Evolutionary conservation across 768 basidiomycete species (phyloP).

Genomic region (Termitomyces sp.): DNA sequence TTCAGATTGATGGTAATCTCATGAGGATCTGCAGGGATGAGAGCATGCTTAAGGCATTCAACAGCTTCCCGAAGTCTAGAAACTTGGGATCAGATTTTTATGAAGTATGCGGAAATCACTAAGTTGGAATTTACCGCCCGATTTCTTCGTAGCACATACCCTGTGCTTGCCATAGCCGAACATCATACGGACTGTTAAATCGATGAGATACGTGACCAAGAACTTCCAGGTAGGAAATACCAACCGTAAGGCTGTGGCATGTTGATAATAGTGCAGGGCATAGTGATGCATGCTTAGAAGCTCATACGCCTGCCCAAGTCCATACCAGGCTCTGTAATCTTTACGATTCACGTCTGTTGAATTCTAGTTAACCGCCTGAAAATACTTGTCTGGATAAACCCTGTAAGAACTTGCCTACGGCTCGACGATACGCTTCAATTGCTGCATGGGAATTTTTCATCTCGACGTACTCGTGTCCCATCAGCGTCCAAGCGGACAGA

Average conservation of each 20-base stretch:
- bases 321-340: slow-evolving; percentile 98
- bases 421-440: slow-evolving; percentile 94
- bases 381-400: not conserved
- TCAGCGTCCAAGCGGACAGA: slow-evolving; percentile 95
- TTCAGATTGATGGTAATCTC: slow-evolving; percentile 73
- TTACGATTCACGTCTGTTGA: slow-evolving; percentile 87
- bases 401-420: slow-evolving; percentile 59
- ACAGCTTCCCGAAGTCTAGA: slow-evolving; percentile 82
- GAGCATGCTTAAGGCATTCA: slow-evolving; percentile 86
- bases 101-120: not conserved
- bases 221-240: slow-evolving; percentile 5
- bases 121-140: slow-evolving; percentile 65
- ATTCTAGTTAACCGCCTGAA: not conserved
- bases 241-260: slow-evolving; percentile 88
- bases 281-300: slow-evolving; percentile 96
- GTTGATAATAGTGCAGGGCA: slow-evolving; percentile 93
- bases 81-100: not conserved
- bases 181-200: slow-evolving; percentile 80
- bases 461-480: slow-evolving; percentile 99
- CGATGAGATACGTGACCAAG: slow-evolving; percentile 1
- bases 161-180: slow-evolving; percentile 93
- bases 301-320: slow-evolving; percentile 97
- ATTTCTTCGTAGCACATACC: slow-evolving; percentile 93
- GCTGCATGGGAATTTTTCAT: slow-evolving; percentile 99
- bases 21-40: slow-evolving; percentile 75